Base-by-base conservation (phyloP, 2,329 filamentous ascomycete genomes). In the Zymoseptoria tritici region DNA sequence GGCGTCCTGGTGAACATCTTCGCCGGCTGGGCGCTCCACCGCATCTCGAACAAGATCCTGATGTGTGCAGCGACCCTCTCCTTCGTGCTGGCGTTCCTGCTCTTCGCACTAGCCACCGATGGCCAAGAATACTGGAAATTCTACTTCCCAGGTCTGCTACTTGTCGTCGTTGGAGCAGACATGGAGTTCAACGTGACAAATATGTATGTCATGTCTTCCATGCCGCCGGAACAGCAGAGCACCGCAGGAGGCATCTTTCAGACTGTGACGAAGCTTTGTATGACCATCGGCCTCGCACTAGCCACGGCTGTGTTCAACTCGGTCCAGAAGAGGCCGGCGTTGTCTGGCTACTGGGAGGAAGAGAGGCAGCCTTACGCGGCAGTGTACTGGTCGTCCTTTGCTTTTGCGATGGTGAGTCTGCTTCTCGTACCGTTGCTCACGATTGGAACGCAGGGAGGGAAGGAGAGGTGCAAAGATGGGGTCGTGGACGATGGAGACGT, bases 161-260 rank as follows among this genome's bases (percentile, higher is more conserved):
- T 89, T 24, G 80, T 81, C 21, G 85, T 88, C 1, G 75, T 87
- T 3, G 86, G 86, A 1, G 85, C 85, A 0, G 87, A 89, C 68
- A 81, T 89, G 36, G 82, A 88, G 60, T 89, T 88, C 71, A 87
- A 88, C 61, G 85, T 89, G 21, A 81, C 83, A 3, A 89, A 89
- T 79, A 86, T 89, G 81, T 89, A 88, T 64, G 85, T 89, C 57
- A 83, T 88, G 78, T 85, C 83, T 3, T 83, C 83, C 0, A 80
- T 89, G 56, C 84, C 85, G 0, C 71, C 76, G 1, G 76, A 81
- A n/a, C 82, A 87, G 64, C 85, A 89, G 65, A 84, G 83, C 0
- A 80, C 88, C 13, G 85, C 85, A 0, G 85, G 86, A 5, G 85
- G 85, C 1, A 83, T 90, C 49, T 85, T 89, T 67, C 86, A 88